Conservation (phyloP, 139 green algal genomes). For the Limnomonas spitsbergensis region DNA sequence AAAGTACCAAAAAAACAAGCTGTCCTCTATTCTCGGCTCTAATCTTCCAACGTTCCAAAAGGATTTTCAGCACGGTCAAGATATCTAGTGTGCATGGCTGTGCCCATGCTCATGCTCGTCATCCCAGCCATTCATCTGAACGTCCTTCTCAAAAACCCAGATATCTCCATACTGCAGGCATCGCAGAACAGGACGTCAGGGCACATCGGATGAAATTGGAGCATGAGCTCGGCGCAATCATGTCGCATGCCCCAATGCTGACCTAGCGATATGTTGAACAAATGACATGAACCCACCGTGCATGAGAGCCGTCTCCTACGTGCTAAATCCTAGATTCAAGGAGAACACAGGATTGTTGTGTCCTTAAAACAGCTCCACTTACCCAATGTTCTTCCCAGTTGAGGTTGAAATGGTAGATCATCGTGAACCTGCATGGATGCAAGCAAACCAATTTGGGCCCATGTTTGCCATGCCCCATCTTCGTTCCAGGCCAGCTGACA, state of each 20-base stretch:
- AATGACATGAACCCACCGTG: too few species aligned
- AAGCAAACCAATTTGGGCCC: neutral
- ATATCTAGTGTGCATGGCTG: too few species aligned
- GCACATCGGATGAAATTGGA: neutral
- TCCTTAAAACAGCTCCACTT: too few species aligned
- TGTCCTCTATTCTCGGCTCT: too few species aligned
- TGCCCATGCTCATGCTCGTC: constrained; percentile 37
- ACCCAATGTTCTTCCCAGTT: constrained; percentile 55
- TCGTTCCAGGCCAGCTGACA: neutral
- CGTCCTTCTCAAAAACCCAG: constrained; percentile 45
- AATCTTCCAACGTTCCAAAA: too few species aligned
- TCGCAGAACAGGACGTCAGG: neutral
- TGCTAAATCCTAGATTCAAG: neutral
- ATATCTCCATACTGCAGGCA: constrained; percentile 41
- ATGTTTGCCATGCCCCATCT: neutral
- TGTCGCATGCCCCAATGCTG: too few species aligned
- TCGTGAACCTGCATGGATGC: constrained; percentile 35
- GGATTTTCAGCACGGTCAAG: too few species aligned
- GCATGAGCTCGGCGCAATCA: neutral
- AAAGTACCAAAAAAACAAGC: too few species aligned
- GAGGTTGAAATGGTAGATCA: constrained; percentile 39
- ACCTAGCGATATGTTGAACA: too few species aligned
- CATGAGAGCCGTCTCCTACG: too few species aligned
- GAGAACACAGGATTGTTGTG: neutral
- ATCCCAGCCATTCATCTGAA: constrained; percentile 46